phyloP scores from a whole-genome alignment of 208 protist species.

The Trypanosoma avium region DNA sequence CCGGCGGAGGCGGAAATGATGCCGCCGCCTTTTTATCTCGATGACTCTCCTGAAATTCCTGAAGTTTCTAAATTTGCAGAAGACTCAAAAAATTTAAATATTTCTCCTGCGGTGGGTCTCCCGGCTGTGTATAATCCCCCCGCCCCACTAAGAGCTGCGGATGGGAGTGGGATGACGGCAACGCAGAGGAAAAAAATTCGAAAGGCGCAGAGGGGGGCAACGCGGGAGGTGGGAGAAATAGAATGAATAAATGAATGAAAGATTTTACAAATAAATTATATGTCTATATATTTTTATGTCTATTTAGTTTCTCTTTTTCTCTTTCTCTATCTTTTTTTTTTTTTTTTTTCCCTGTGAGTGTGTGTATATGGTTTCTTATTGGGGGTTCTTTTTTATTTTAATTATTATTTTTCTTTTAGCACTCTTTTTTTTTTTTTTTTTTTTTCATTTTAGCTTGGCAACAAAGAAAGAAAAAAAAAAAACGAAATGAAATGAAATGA shows the following conservation, averaged over 20 bases:
- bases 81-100: not conserved
- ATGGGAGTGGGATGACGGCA: not conserved
- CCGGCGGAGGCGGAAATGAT: not conserved
- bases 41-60: not conserved
- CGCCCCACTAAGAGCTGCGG: no score
- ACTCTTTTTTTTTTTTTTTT: not conserved
- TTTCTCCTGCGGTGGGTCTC: not conserved
- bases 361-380: not conserved
- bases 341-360: not conserved
- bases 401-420: not conserved
- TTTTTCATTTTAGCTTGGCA: not conserved
- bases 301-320: not conserved
- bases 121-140: no score
- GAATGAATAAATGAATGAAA: constrained; percentile 2
- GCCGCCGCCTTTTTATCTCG: constrained; percentile 5
- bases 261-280: no score
- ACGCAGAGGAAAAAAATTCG: constrained; percentile 25
- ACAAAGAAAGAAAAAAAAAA: not conserved
- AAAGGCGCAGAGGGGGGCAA: constrained; percentile 4
- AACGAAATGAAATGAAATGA: no score
- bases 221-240: not conserved
- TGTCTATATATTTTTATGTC: not conserved
- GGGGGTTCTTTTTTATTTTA: not conserved
- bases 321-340: not conserved
- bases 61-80: not conserved